Evolutionary conservation across 2,329 filamentous ascomycete species (phyloP), one percentile per base, ranked within the genome.

Genomic region (Cercospora canescens): DNA sequence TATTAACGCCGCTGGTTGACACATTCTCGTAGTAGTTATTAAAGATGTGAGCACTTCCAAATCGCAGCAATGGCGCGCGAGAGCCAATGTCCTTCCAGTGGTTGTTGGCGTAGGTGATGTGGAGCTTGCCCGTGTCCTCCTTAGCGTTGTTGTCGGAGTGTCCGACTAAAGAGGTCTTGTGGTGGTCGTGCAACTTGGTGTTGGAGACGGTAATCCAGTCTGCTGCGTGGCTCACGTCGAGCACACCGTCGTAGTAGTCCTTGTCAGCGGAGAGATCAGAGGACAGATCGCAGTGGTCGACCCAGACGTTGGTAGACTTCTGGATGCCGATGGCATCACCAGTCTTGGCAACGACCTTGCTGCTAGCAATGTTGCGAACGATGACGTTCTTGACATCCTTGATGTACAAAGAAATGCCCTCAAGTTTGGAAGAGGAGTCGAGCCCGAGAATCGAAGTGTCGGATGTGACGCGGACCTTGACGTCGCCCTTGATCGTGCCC

Each of bases 101-200:
- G 84, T 91, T 91, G 82, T 89, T 86, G 79, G 84, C 83, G 76
- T 88, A 89, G 63, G 89, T 91, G 62, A 91, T 81, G 74, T 81
- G 85, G 54, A 91, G 81, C 74, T 88, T 82, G 69, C 88, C 88
- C 7, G 75, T 85, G 79, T 91, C 89, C 70, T 89, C 84, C 58
- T 73, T 78, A 35, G 69, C 78, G 79, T 89, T 89, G 78, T 68
- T 82, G 81, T 89, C 85, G 39, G 82, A 85, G 82, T 89, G 87
- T 14, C 86, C 87, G 63, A 88, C 80, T 8, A 89, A 80, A 0
- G 83, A 85, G n/a, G 82, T 85, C 77, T 89, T 89, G 80, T 81
- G 89, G 83, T 88, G 86, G 78, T 86, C 84, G 76, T 86, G 85
- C 69, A 86, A 70, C 75, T 80, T 82, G 69, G 75, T 76, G 78